A percentile compares a stretch with the other conserved stretches of the same genome.
These are phyloP conservation scores for Bothriochloa decipiens DNA, from an alignment of 176 grass and related monocot genomes.

Conservation along the genomic window DNA sequence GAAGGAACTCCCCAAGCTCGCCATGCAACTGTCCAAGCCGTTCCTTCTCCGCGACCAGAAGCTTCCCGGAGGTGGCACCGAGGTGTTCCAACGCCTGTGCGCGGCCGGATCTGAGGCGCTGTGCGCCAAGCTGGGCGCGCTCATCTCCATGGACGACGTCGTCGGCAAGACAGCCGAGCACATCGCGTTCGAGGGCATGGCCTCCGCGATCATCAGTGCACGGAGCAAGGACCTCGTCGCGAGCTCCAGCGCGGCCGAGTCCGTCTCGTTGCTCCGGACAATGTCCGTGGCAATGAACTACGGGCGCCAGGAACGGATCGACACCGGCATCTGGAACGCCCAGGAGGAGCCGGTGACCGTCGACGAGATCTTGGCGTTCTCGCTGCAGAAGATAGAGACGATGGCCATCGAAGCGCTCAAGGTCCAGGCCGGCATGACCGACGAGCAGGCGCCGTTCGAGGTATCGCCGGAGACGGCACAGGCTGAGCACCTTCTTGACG, in stretches of 20 bases:
- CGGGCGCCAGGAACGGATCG: conserved; percentile 63
- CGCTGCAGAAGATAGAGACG: conserved; percentile 79
- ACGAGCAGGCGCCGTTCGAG: conserved; percentile 76
- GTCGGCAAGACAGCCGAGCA: conserved; percentile 90
- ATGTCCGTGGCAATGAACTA: conserved; percentile 62
- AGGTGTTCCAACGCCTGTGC: conserved; percentile 76
- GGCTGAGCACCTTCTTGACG: conserved; percentile 52
- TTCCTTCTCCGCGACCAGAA: conserved; percentile 67
- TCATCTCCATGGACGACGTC: conserved; percentile 73
- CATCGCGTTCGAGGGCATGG: conserved; percentile 92
- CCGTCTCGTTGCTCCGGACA: conserved; percentile 57
- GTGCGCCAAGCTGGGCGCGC: conserved; percentile 41
- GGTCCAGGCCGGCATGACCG: conserved; percentile 70
- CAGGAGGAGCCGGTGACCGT: conserved; percentile 52
- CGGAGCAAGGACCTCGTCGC: conserved; percentile 68
- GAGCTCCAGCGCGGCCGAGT: conserved; percentile 64
- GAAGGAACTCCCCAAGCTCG: conserved; percentile 77
- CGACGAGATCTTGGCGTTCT: conserved; percentile 71
- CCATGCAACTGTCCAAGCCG: conserved; percentile 89
- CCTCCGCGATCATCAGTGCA: conserved; percentile 71
- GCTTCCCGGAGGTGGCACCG: conserved; percentile 53
- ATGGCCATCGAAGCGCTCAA: conserved; percentile 84
- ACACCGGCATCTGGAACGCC: conserved; percentile 78
- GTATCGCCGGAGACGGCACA: conserved; percentile 46
- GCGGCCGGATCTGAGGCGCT: conserved; percentile 49